phyloP scores from a whole-genome alignment of 1,139 yeast species.

The Diutina ranongensis region DNA sequence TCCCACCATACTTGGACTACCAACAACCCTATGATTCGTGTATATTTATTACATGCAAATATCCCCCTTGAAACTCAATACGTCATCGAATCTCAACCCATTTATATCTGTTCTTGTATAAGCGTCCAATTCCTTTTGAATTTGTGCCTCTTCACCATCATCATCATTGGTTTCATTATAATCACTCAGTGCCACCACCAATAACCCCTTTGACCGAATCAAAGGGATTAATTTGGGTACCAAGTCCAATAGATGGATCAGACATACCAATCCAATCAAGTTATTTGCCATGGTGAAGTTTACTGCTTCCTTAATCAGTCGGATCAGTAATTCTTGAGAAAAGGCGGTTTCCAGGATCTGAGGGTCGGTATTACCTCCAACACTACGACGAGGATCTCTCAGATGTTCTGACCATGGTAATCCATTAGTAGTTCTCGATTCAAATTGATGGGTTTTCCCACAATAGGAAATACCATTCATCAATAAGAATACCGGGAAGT shows the following conservation, averaged over 20 bases:
- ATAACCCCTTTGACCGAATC: constrained; percentile 70
- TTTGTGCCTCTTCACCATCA: constrained; percentile 17
- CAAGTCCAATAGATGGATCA: constrained; percentile 54
- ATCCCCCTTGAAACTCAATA: constrained; percentile 59
- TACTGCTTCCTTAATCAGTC: constrained; percentile 37
- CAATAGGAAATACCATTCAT: constrained; percentile 54
- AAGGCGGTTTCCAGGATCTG: constrained; percentile 11
- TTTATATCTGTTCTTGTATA: constrained; percentile 50
- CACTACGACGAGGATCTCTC: background rate
- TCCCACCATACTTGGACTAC: no score
- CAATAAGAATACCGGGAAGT: constrained; percentile 83
- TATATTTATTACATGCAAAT: constrained; percentile 50
- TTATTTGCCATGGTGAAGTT: constrained; percentile 74
- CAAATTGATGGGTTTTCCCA: constrained; percentile 17
- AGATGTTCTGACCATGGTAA: constrained; percentile 10
- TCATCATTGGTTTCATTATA: constrained; percentile 12
- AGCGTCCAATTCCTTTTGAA: constrained; percentile 29
- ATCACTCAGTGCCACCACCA: constrained; percentile 60
- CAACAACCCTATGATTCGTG: no score
- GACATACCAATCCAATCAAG: constrained; percentile 71
- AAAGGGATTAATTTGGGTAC: constrained; percentile 71
- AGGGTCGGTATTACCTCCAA: background rate
- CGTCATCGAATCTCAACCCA: constrained; percentile 58
- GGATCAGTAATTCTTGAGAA: constrained; percentile 30
- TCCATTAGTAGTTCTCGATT: constrained; percentile 33